phyloP scores from a whole-genome alignment of 495 filamentous ascomycete genomes.

The Trichoderma erinaceum region DNA sequence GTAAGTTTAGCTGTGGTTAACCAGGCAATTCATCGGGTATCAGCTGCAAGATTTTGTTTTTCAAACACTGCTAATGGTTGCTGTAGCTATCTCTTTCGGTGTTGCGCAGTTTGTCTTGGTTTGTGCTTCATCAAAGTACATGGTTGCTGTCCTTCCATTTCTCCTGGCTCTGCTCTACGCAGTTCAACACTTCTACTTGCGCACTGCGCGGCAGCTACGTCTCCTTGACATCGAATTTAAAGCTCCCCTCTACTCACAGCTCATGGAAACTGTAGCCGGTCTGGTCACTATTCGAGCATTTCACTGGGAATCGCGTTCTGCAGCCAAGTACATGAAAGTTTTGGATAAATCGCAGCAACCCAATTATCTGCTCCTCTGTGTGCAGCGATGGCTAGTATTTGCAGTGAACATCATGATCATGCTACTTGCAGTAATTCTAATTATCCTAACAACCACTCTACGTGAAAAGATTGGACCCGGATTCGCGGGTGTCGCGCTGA shows the following conservation, averaged over 20 bases:
- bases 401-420: slow-evolving; percentile 48
- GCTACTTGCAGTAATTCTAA: slow-evolving; percentile 42
- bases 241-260: slow-evolving; percentile 47
- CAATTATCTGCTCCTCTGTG: slow-evolving; percentile 51
- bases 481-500: slow-evolving; percentile 20
- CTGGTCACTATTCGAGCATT: slow-evolving; percentile 50
- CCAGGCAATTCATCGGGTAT: no score
- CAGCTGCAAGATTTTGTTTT: no score
- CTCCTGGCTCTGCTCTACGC: slow-evolving; percentile 31
- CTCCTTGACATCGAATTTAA: slow-evolving; percentile 53
- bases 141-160: no score
- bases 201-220: slow-evolving; percentile 54
- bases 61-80: no score
- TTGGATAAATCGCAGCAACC: slow-evolving; percentile 53
- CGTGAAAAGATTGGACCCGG: slow-evolving; percentile 21
- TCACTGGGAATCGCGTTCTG: slow-evolving; percentile 45
- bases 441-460: slow-evolving; percentile 39
- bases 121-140: no score
- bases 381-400: slow-evolving; percentile 50
- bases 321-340: slow-evolving; percentile 37
- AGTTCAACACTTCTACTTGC: slow-evolving; percentile 53
- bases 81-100: no score
- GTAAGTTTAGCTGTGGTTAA: no score
- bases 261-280: slow-evolving; percentile 43
- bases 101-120: no score